These are phyloP conservation scores for Polysphondylium violaceum DNA, from an alignment of 78 protist genomes.

Conservation along the genomic window DNA sequence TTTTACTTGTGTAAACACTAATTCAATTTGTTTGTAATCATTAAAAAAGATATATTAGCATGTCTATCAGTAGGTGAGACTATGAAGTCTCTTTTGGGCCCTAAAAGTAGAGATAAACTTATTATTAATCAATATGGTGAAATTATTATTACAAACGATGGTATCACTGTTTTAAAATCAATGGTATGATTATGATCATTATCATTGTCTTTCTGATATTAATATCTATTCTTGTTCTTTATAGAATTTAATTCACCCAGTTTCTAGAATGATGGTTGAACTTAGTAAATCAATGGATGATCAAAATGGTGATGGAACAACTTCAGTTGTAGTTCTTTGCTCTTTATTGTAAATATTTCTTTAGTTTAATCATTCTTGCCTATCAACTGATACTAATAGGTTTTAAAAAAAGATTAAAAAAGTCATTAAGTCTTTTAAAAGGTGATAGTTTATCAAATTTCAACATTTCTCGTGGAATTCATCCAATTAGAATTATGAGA, in stretches of 20 bases:
- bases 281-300: slow-evolving; percentile 66
- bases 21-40: neutral
- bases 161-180: slow-evolving; percentile 62
- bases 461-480: neutral
- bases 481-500: slow-evolving; percentile 55
- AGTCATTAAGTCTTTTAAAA: slow-evolving; percentile 21
- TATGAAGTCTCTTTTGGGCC: slow-evolving; percentile 15
- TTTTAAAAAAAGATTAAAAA: slow-evolving; percentile 12
- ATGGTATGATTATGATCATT: neutral
- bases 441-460: neutral
- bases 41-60: slow-evolving; percentile 35
- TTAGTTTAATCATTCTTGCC: neutral
- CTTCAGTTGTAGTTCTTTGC: slow-evolving; percentile 46
- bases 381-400: neutral
- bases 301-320: slow-evolving; percentile 78
- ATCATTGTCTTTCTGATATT: neutral
- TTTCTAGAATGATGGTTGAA: slow-evolving; percentile 68
- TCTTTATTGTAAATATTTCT: slow-evolving; percentile 8
- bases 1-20: neutral
- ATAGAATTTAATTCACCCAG: slow-evolving; percentile 59
- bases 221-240: neutral
- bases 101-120: slow-evolving; percentile 58
- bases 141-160: slow-evolving; percentile 43
- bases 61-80: slow-evolving; percentile 46
- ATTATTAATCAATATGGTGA: slow-evolving; percentile 23